Percentiles rank a stretch among this genome's conserved stretches.
Conservation (phyloP, 805 yeast species). For the Candida pini region DNA sequence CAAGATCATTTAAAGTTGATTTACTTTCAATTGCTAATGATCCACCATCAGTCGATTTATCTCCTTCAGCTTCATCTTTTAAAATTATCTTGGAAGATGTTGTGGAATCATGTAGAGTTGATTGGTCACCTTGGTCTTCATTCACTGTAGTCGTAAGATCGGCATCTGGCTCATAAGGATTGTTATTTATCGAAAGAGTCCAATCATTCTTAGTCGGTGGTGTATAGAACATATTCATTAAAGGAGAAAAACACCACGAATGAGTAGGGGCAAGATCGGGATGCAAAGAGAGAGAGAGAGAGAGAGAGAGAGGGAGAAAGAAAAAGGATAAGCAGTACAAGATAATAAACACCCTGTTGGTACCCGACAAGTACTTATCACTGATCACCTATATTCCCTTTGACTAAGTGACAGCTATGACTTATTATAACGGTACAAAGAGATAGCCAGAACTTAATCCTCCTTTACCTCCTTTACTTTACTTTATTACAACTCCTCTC, state of each 20-base stretch:
- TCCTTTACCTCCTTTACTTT: too few species aligned
- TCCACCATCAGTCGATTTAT: too few species aligned
- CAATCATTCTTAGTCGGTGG: constrained; percentile 29
- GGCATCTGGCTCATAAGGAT: constrained; percentile 15
- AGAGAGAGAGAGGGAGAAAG: background rate
- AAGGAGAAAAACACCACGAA: background rate
- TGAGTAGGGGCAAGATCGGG: background rate
- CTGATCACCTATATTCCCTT: too few species aligned
- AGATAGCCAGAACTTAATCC: too few species aligned
- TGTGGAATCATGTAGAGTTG: background rate
- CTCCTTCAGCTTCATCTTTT: too few species aligned
- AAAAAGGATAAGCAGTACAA: background rate
- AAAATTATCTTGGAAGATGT: background rate
- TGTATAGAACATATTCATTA: constrained; percentile 25
- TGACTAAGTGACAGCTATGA: too few species aligned
- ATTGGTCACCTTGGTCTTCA: background rate
- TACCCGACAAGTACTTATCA: too few species aligned
- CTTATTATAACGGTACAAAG: too few species aligned
- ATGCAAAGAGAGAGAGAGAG: background rate
- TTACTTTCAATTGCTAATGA: background rate
- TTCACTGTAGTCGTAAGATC: constrained; percentile 1
- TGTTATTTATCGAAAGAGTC: constrained; percentile 21
- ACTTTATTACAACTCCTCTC: too few species aligned
- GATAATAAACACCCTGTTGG: too few species aligned
- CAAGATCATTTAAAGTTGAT: background rate